Percentiles rank a stretch among this genome's conserved stretches.
These are phyloP conservation scores for Boletus pseudo-olivaceus DNA, from an alignment of 768 basidiomycete species.

Conservation along the genomic window DNA sequence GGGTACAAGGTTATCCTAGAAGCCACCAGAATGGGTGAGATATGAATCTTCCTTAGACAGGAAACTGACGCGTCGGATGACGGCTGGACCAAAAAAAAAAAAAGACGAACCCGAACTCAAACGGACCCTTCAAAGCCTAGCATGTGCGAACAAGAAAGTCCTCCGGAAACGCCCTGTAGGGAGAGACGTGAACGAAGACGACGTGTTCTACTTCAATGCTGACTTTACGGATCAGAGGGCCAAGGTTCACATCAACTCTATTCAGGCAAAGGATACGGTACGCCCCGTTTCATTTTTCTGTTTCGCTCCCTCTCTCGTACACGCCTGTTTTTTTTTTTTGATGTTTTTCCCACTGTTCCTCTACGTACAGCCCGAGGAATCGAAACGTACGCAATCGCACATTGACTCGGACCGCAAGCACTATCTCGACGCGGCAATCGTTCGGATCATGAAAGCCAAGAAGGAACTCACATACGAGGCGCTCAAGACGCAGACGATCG, in stretches of 20 bases:
- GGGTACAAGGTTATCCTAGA: constrained; percentile 65
- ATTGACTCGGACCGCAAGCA: constrained; percentile 87
- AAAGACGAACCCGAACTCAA: constrained; percentile 63
- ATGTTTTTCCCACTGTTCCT: no score
- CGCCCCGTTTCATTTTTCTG: constrained; percentile 24
- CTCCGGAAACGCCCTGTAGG: constrained; percentile 76
- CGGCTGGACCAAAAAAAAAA: neutral
- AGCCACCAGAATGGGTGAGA: constrained; percentile 69
- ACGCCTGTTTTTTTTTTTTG: no score
- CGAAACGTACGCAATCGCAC: constrained; percentile 71
- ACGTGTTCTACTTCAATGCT: constrained; percentile 78
- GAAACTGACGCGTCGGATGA: neutral
- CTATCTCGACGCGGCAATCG: constrained; percentile 91
- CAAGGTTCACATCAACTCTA: constrained; percentile 91
- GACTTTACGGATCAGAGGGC: constrained; percentile 75
- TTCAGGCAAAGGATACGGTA: constrained; percentile 91
- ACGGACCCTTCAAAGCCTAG: constrained; percentile 88
- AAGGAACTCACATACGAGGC: constrained; percentile 81
- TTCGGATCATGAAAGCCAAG: constrained; percentile 91
- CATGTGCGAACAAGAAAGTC: constrained; percentile 87
- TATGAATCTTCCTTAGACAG: neutral
- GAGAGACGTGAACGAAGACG: constrained; percentile 70
- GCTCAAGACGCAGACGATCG: constrained; percentile 78
- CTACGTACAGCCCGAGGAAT: constrained; percentile 65
- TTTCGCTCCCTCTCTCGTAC: neutral